Conservation (phyloP, 2,329 filamentous ascomycete genomes). For the Hymenotorrendiella dingleyae region DNA sequence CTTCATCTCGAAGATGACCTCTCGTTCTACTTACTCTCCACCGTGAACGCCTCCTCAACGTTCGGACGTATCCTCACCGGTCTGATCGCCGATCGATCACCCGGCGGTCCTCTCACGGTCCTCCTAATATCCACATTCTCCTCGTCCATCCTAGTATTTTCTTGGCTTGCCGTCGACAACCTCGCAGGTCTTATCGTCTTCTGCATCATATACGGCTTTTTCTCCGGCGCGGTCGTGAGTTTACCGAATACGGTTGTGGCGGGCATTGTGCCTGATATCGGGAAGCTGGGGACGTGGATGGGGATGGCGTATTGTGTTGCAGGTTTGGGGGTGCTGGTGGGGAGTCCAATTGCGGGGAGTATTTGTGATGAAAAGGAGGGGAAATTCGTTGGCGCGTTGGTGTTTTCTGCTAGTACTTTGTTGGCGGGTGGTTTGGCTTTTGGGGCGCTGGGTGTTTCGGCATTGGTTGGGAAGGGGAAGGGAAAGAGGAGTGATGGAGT, state of each 20-base stretch:
- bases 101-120: constrained; percentile 45
- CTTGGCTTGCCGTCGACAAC: constrained; percentile 46
- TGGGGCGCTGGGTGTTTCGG: too few species aligned
- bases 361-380: constrained; percentile 46
- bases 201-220: constrained; percentile 58
- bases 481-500: too few species aligned
- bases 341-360: constrained; percentile 59
- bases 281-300: constrained; percentile 26
- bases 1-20: constrained; percentile 2
- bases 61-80: constrained; percentile 49
- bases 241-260: constrained; percentile 53
- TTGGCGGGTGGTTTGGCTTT: constrained; percentile 1
- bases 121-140: constrained; percentile 39
- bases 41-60: constrained; percentile 30
- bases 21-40: constrained; percentile 10
- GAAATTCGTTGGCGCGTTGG: constrained; percentile 38
- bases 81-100: constrained; percentile 43
- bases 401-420: constrained; percentile 46
- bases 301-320: constrained; percentile 26
- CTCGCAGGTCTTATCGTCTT: constrained; percentile 55
- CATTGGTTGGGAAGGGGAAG: too few species aligned
- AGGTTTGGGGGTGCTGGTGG: constrained; percentile 51
- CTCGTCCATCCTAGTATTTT: constrained; percentile 30
- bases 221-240: constrained; percentile 57
- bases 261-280: constrained; percentile 40